Conservation (phyloP, 169 alveolate genomes). For the Cryptosporidium sp. region DNA sequence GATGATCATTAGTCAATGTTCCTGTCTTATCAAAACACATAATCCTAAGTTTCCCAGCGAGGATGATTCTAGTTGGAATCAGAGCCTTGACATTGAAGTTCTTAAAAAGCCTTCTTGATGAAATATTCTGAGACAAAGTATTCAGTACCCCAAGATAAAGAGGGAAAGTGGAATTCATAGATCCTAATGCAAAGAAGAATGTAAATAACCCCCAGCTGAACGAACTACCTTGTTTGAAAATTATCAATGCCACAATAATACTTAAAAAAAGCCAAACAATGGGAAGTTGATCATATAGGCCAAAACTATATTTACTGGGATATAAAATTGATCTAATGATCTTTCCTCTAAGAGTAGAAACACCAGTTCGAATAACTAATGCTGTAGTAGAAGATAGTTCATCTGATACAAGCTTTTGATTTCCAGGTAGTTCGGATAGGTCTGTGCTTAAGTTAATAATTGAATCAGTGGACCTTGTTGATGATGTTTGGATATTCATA, state of each 20-base stretch:
- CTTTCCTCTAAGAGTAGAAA: slow-evolving; percentile 91
- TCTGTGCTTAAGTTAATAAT: slow-evolving; percentile 5
- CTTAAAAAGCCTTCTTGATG: slow-evolving; percentile 90
- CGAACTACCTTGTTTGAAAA: slow-evolving; percentile 78
- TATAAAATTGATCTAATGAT: slow-evolving; percentile 92
- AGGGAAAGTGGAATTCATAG: slow-evolving; percentile 42
- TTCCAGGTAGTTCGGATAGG: not conserved
- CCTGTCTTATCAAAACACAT: slow-evolving; percentile 98
- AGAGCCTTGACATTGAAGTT: slow-evolving; percentile 90
- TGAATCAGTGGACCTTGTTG: slow-evolving; percentile 70
- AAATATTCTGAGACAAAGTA: slow-evolving; percentile 87
- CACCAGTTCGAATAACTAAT: slow-evolving; percentile 90
- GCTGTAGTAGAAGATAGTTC: slow-evolving; percentile 74
- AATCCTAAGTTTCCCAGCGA: slow-evolving; percentile 95
- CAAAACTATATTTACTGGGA: slow-evolving; percentile 89
- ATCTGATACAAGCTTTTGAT: not conserved
- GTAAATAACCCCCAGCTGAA: slow-evolving; percentile 87
- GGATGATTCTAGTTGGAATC: slow-evolving; percentile 95
- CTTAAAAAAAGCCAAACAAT: slow-evolving; percentile 72
- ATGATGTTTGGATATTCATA: slow-evolving; percentile 21
- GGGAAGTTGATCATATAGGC: slow-evolving; percentile 78
- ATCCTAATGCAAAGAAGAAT: slow-evolving; percentile 87
- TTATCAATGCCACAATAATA: slow-evolving; percentile 56
- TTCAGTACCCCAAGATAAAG: slow-evolving; percentile 53
- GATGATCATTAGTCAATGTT: slow-evolving; percentile 94